phyloP scores from a whole-genome alignment of 345 rosid genomes.

The Salix suchowensis region DNA sequence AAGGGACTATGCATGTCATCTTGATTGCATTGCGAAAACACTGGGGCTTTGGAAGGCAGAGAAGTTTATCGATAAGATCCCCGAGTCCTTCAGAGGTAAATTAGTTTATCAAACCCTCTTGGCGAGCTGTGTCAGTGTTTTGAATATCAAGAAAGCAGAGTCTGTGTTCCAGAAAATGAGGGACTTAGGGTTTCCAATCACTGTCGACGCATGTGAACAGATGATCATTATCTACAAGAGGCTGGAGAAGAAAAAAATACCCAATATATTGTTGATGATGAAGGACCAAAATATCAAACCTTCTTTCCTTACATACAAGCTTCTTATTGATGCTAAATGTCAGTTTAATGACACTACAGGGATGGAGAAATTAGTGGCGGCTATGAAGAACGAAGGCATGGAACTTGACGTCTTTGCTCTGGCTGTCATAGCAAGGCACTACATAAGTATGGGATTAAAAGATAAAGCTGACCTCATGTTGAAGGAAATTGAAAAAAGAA shows the following conservation, averaged over 20 bases:
- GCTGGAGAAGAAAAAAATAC: conserved; percentile 4
- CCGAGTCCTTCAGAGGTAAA: conserved; percentile 9
- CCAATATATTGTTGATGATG: conserved; percentile 9
- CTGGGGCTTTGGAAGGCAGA: conserved; percentile 14
- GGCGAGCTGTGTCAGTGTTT: not conserved
- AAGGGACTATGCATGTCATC: conserved; percentile 5
- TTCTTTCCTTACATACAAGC: conserved; percentile 13
- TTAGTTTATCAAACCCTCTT: conserved; percentile 5
- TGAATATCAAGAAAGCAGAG: conserved; percentile 1
- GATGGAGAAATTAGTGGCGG: conserved; percentile 13
- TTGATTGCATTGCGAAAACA: conserved; percentile 1
- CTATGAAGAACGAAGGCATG: conserved; percentile 18
- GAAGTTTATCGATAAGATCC: conserved; percentile 6
- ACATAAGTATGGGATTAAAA: not conserved
- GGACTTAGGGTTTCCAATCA: conserved; percentile 2
- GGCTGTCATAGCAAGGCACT: conserved; percentile 12
- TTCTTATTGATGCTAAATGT: conserved; percentile 14
- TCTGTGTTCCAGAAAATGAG: conserved; percentile 18
- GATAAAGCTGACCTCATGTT: conserved; percentile 11
- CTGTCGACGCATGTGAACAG: conserved; percentile 10
- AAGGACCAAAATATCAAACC: conserved; percentile 9
- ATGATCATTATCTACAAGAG: conserved; percentile 20
- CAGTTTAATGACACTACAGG: conserved; percentile 7
- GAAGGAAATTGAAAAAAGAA: conserved; percentile 16
- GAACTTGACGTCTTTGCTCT: conserved; percentile 8